Evolutionary conservation across 768 basidiomycete species (phyloP).

Genomic region (Mycena epipterygia): DNA sequence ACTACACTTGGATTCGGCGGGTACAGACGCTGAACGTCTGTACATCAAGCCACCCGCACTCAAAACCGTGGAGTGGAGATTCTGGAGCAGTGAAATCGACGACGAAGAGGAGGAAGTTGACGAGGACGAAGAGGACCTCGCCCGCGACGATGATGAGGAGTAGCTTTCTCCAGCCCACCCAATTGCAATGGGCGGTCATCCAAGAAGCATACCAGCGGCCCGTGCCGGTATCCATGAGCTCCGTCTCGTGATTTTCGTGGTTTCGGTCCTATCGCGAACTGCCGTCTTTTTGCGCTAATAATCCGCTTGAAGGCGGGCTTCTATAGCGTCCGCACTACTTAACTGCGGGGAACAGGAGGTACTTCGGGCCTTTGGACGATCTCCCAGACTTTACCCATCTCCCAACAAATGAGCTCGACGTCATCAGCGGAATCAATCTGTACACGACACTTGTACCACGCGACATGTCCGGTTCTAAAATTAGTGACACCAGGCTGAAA

Average conservation of each 20-base stretch:
- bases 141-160: neutral
- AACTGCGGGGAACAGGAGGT: neutral
- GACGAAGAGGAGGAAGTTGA: constrained; percentile 11
- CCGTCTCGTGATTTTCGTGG: too few relatives aligned
- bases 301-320: neutral
- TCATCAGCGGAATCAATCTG: neutral
- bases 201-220: neutral
- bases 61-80: constrained; percentile 47
- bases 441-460: neutral
- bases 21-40: constrained; percentile 21
- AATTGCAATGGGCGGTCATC: too few relatives aligned
- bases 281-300: too few relatives aligned
- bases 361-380: constrained; percentile 9
- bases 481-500: neutral
- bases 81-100: constrained; percentile 33
- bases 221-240: neutral
- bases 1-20: neutral
- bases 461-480: neutral
- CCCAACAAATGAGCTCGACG: constrained; percentile 2
- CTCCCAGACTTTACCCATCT: neutral
- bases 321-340: neutral
- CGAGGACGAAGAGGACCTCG: neutral
- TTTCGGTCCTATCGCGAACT: neutral
- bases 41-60: constrained; percentile 47
- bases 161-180: too few relatives aligned